These are phyloP conservation scores for Fusarium luffae DNA, from an alignment of 2,329 filamentous ascomycete species.

Conservation along the genomic window DNA sequence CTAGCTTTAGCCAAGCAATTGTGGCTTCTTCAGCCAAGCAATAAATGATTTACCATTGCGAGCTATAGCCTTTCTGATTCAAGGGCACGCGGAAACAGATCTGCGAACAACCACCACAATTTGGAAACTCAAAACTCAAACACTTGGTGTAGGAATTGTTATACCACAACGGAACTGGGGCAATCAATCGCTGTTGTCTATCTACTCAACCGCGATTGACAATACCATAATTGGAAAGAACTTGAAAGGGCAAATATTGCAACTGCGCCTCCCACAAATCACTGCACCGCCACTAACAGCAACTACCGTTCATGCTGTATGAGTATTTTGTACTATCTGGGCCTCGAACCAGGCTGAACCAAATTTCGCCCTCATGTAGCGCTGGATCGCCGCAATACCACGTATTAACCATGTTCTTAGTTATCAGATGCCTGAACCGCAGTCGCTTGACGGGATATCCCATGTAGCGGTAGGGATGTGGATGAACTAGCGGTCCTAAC, in stretches of 20 bases:
- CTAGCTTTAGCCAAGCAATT: background rate
- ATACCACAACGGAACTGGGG: background rate
- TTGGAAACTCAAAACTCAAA: background rate
- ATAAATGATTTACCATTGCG: background rate
- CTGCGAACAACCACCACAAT: background rate
- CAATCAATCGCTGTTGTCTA: background rate
- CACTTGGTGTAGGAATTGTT: background rate
- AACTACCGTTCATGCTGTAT: background rate
- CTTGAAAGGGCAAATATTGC: background rate
- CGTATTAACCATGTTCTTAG: slow-evolving; percentile 1
- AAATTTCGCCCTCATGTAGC: slow-evolving; percentile 5
- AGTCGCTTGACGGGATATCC: slow-evolving; percentile 9
- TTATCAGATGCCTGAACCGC: slow-evolving; percentile 17
- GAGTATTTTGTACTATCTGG: background rate
- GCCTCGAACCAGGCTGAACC: background rate
- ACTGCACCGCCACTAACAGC: background rate
- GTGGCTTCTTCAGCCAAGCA: background rate
- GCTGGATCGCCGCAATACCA: slow-evolving; percentile 4
- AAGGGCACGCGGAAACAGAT: background rate
- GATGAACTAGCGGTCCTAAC: slow-evolving; percentile 37
- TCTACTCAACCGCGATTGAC: background rate
- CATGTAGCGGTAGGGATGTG: slow-evolving; percentile 24
- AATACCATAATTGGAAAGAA: background rate
- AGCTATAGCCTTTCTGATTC: background rate
- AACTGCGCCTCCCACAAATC: background rate